Evolutionary conservation across 1,139 yeast genomes (phyloP).

Genomic region (Pichia kudriavzevii): DNA sequence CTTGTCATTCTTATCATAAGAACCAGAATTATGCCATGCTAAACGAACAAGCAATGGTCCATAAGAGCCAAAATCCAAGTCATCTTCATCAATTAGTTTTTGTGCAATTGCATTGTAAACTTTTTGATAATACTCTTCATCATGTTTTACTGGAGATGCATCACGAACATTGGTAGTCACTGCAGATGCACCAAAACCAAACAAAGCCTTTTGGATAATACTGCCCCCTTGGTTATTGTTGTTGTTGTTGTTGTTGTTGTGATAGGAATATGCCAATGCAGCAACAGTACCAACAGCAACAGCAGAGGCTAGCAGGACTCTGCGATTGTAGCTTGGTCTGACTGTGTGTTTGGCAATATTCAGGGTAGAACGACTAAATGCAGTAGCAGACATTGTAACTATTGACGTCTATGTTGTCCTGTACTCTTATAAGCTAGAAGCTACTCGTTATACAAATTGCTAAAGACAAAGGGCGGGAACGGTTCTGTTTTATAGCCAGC

Average conservation of each 20-base stretch:
- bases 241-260: slow-evolving; percentile 11
- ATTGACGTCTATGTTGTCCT: too few relatives aligned
- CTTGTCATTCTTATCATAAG: slow-evolving; percentile 50
- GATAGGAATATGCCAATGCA: slow-evolving; percentile 14
- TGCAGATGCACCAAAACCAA: slow-evolving; percentile 22
- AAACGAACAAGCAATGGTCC: slow-evolving; percentile 59
- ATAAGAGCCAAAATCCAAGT: slow-evolving; percentile 60
- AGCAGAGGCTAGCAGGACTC: slow-evolving; percentile 6
- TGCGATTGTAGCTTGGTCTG: slow-evolving; percentile 1
- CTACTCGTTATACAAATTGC: too few relatives aligned
- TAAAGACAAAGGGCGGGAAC: too few relatives aligned
- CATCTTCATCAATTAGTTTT: slow-evolving; percentile 68
- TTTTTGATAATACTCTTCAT: slow-evolving; percentile 56
- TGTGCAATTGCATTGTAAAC: slow-evolving; percentile 76
- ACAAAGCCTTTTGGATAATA: slow-evolving; percentile 16
- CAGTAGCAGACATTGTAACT: slow-evolving; percentile 1
- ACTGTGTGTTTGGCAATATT: slow-evolving; percentile 1
- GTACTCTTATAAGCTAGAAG: too few relatives aligned
- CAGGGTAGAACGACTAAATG: slow-evolving; percentile 4
- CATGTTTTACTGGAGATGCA: slow-evolving; percentile 25
- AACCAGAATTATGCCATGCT: slow-evolving; percentile 69
- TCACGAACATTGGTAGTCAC: slow-evolving; percentile 21
- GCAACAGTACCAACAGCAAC: slow-evolving; percentile 19
- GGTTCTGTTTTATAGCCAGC: too few relatives aligned
- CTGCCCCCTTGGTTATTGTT: slow-evolving; percentile 9